A percentile compares a stretch with the other conserved stretches of the same genome.
phyloP scores from a whole-genome alignment of 768 basidiomycete genomes.

The Phanerodontia chrysosporium region DNA sequence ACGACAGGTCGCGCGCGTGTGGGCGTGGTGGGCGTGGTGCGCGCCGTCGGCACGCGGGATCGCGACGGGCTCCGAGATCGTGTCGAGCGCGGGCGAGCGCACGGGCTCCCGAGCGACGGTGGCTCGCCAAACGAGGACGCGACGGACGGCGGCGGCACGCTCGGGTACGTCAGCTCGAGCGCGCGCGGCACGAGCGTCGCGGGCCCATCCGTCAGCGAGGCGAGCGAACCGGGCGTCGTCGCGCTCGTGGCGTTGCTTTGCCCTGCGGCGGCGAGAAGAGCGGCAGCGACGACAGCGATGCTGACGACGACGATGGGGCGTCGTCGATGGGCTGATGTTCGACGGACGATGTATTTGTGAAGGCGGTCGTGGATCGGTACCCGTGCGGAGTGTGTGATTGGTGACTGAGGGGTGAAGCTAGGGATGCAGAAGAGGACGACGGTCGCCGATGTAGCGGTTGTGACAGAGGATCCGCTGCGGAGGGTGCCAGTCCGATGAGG shows the following conservation, averaged over 20 bases:
- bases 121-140: constrained; percentile 44
- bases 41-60: constrained; percentile 37
- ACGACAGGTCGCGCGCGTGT: constrained; percentile 29
- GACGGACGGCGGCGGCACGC: constrained; percentile 67
- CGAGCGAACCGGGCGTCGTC: constrained; percentile 60
- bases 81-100: not conserved
- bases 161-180: constrained; percentile 64
- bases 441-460: constrained; percentile 68
- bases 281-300: constrained; percentile 67
- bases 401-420: constrained; percentile 26
- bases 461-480: constrained; percentile 61
- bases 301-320: constrained; percentile 62
- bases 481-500: constrained; percentile 56
- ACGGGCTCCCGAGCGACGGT: constrained; percentile 28
- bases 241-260: constrained; percentile 46
- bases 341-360: constrained; percentile 58
- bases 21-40: constrained; percentile 30
- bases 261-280: constrained; percentile 50
- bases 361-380: constrained; percentile 76
- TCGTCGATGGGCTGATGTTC: constrained; percentile 44
- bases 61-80: constrained; percentile 28
- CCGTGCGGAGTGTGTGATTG: constrained; percentile 30
- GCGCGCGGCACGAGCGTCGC: constrained; percentile 9
- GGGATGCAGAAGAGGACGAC: constrained; percentile 44
- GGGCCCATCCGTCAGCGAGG: constrained; percentile 29